These are phyloP conservation scores for Saccharomycopsis babjevae DNA, from an alignment of 805 yeast species.

Conservation along the genomic window DNA sequence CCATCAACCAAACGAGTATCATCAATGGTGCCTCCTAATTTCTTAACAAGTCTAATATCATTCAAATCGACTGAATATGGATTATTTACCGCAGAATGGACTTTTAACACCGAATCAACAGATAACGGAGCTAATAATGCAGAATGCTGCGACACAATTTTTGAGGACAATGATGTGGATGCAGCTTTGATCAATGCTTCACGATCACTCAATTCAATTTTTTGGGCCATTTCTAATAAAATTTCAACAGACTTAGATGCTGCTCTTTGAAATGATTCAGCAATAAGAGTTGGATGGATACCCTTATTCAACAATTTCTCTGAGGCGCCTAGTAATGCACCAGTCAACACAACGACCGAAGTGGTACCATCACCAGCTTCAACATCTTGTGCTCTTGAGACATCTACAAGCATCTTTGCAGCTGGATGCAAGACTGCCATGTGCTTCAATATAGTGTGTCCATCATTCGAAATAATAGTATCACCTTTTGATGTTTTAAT, in stretches of 20 bases:
- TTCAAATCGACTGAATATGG: conserved; percentile 55
- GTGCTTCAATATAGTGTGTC: conserved; percentile 91
- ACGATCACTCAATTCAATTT: conserved; percentile 68
- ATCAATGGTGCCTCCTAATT: conserved; percentile 95
- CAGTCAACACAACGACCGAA: conserved; percentile 90
- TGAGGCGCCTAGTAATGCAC: conserved; percentile 90
- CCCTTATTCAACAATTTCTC: conserved; percentile 82
- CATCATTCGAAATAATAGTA: conserved; percentile 92
- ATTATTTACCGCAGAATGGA: conserved; percentile 44
- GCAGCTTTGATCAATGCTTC: conserved; percentile 87
- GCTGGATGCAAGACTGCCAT: conserved; percentile 99
- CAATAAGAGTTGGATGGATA: conserved; percentile 90
- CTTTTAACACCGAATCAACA: conserved; percentile 80
- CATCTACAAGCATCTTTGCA: conserved; percentile 95
- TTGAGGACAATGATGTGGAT: conserved; percentile 84
- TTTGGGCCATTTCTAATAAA: conserved; percentile 72
- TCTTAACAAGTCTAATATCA: conserved; percentile 83
- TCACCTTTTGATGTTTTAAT: conserved; percentile 88
- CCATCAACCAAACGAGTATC: conserved; percentile 92
- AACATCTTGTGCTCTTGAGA: conserved; percentile 94
- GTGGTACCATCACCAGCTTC: conserved; percentile 99
- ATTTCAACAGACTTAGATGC: conserved; percentile 76
- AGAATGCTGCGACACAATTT: conserved; percentile 90
- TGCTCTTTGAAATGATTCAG: conserved; percentile 88
- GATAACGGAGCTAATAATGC: conserved; percentile 82